phyloP scores from a whole-genome alignment of 2,329 filamentous ascomycete species.

The Trichoderma sp. region DNA sequence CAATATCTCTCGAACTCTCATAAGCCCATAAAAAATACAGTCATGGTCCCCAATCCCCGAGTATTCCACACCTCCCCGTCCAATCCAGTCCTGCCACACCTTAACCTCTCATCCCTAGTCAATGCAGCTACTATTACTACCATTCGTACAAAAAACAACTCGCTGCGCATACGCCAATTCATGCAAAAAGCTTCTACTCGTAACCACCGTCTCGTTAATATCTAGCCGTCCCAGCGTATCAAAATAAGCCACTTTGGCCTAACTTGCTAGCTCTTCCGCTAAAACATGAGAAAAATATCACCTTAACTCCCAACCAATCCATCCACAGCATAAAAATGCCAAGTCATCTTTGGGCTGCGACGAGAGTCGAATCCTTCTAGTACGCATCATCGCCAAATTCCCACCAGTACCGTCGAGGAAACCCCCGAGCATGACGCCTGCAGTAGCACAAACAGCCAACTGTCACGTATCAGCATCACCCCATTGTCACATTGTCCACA shows the following conservation, averaged over 20 bases:
- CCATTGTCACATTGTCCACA: background rate
- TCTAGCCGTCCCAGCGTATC: background rate
- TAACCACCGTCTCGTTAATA: background rate
- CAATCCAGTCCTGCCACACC: slow-evolving; percentile 5
- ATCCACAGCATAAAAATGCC: background rate
- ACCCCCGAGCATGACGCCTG: background rate
- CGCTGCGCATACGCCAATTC: background rate
- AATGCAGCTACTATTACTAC: background rate
- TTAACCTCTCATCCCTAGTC: background rate
- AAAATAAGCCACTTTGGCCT: background rate
- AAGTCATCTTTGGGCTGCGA: background rate
- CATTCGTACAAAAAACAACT: background rate
- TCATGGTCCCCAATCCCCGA: background rate
- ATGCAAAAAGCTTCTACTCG: background rate
- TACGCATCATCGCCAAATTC: background rate
- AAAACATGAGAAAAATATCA: background rate
- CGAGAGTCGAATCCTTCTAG: background rate
- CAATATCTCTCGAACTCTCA: background rate
- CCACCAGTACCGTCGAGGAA: background rate
- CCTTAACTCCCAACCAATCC: background rate
- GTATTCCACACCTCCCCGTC: background rate
- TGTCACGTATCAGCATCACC: background rate
- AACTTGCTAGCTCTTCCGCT: background rate
- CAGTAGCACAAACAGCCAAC: background rate
- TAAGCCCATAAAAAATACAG: background rate